A percentile compares a stretch with the other conserved stretches of the same genome.
phyloP scores from a whole-genome alignment of 805 yeast species.

The Lipomyces orientalis region DNA sequence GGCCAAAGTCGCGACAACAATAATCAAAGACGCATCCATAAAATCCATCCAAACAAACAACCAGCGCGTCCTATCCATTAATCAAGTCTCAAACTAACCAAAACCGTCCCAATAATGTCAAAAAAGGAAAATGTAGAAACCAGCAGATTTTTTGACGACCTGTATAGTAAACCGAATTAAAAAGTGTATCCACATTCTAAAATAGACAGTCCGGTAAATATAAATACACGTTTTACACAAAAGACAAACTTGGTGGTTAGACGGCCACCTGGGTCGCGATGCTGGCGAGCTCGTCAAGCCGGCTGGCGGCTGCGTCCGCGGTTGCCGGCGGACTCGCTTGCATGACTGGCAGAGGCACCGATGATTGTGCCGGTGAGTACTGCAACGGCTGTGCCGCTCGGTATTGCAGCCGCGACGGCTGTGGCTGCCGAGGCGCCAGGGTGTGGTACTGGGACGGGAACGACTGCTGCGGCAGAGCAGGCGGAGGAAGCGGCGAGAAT shows the following conservation, averaged over 20 bases:
- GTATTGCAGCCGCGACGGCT: not conserved
- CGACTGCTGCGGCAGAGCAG: not conserved
- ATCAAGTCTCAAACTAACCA: not conserved
- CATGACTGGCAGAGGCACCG: slow-evolving; percentile 8
- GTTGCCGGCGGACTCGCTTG: not conserved
- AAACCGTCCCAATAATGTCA: not conserved
- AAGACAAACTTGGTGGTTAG: not conserved
- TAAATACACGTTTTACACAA: not conserved
- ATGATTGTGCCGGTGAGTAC: slow-evolving; percentile 2
- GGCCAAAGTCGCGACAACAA: not conserved
- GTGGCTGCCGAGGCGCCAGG: not conserved
- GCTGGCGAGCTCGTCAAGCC: slow-evolving; percentile 22
- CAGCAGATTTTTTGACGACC: not conserved
- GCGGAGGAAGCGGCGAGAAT: not conserved
- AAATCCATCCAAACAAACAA: not conserved
- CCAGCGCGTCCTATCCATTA: not conserved
- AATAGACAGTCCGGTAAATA: not conserved
- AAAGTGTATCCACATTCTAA: not conserved
- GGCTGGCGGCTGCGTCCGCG: slow-evolving; percentile 8
- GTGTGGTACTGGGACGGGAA: not conserved
- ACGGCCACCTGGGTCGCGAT: slow-evolving; percentile 19
- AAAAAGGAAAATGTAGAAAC: not conserved
- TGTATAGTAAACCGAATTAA: not conserved
- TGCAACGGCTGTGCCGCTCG: not conserved
- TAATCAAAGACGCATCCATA: not conserved